Evolutionary conservation across 2,329 filamentous ascomycete genomes (phyloP), one percentile per base, ranked within the genome.

Genomic region (Alternaria brassicicola): DNA sequence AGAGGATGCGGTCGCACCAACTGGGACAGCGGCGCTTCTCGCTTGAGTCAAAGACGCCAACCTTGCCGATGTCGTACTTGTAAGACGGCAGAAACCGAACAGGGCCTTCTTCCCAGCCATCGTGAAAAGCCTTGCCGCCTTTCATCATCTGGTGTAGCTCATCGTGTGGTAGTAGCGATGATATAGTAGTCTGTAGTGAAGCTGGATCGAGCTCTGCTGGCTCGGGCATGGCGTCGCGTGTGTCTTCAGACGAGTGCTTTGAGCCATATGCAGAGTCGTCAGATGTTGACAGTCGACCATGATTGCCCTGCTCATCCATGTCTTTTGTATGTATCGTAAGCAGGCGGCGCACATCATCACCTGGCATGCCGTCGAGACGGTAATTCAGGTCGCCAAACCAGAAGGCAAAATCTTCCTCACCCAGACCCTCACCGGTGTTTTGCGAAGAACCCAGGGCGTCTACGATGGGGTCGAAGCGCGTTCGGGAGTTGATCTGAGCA

Each of bases 341-440:
- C 6, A 98, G 80, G 46, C 90, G 86, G 30, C 94, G 86, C 45
- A 99, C 95, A 74, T 99, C 95, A 35, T 95, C 90, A 1, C 93
- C 93, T 0, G 94, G 91, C 47, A 98, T 85, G 42, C 89, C 91
- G 49, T 96, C 92, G 0, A 99, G 83, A 30, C 95, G 87, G 73
- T 97, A 99, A 75, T 99, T 99, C 39, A 99, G 83, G 76, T 99
- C 95, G 6, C 95, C 95, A 71, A 97, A 91, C 92, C 94, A 98
- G 71, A 99, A 97, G 0, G 89, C 88, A 78, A 97, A 93, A 72
- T 99, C 95, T 65, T 96, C 94, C 36, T 96, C 91, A 1, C 92
- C 93, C 63, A 99, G 89, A 33, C 82, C 85, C 21, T 89, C 86
- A n/a, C 88, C 87, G 35, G 78, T 75, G 2, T 73, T 78, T 57